Evolutionary conservation across 2,329 filamentous ascomycete species (phyloP), one percentile per base, ranked within the genome.

Genomic region (Zalaria sp.): DNA sequence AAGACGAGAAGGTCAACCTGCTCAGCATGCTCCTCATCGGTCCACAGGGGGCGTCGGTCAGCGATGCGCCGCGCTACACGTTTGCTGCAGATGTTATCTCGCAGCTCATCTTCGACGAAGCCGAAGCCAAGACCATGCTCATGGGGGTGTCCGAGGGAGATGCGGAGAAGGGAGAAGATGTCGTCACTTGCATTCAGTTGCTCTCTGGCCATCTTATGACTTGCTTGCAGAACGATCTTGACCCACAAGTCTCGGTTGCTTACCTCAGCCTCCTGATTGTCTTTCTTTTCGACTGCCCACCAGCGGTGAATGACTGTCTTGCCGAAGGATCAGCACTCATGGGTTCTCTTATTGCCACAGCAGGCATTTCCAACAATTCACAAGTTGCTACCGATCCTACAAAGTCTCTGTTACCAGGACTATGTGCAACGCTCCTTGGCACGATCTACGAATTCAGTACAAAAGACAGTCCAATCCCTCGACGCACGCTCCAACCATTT

Each of bases 361-460:
- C 79, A 27, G 77, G 84, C 34, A 79, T 46, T 64, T 71, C 50
- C 54, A 67, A 54, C 62, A 43, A 45, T 5, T 49, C 53, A 4
- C 44, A 54, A 5, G 47, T 57, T 5, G 43, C 52, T 10, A 71
- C 56, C 5, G 58, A 59, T 6, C 50, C 48, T 27, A 76, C 76
- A 8, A 79, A 78, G 45, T 67, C 75, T 18, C 66, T 93, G 28
- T 71, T 89, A 9, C 82, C 85, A 49, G 91, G 91, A 2, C 70
- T 98, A 8, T 86, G 83, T 57, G 82, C 87, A 10, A 78, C 87
- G 57, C 66, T 98, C 0, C 70, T 96, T 1, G 91, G 89, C 6
- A 80, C 93, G 18, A 73, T 91, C 4, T 98, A 96, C 57, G 91
- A 98, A 55, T 98, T 96, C 55, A 96, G 89, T 6, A 95, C 89